Conservation (phyloP, 176 grass and related monocot genomes). For the Hsuehochloa calcarea region DNA sequence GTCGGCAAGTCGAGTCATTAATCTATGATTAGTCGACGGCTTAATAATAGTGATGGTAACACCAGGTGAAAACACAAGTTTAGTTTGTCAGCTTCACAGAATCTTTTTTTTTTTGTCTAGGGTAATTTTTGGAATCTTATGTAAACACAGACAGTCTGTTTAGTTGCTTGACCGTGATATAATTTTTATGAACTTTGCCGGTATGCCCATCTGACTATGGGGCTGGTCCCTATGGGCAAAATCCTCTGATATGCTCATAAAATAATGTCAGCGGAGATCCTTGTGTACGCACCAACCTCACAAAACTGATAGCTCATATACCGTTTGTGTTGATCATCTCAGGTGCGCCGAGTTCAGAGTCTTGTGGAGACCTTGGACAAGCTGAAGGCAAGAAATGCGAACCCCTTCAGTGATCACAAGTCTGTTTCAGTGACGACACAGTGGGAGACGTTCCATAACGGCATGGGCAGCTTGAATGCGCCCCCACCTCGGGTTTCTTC, state of each 20-base stretch:
- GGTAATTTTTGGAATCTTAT: background rate
- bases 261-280: background rate
- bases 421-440: slow-evolving; percentile 61
- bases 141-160: background rate
- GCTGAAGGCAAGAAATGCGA: slow-evolving; percentile 68
- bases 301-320: background rate
- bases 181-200: background rate
- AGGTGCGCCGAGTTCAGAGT: slow-evolving; percentile 60
- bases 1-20: too few relatives aligned
- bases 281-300: background rate
- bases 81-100: background rate
- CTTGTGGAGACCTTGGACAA: slow-evolving; percentile 64
- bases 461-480: slow-evolving; percentile 67
- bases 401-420: slow-evolving; percentile 46
- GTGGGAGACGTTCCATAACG: slow-evolving; percentile 63
- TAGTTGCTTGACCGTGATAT: background rate
- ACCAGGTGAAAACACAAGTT: background rate
- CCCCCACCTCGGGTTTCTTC: slow-evolving; percentile 54
- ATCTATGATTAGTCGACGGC: too few relatives aligned
- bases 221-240: slow-evolving; percentile 6
- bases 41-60: too few relatives aligned
- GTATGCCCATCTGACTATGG: background rate
- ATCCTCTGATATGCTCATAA: background rate
- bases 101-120: background rate
- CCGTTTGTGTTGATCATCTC: background rate